A percentile compares a stretch with the other conserved stretches of the same genome.
Evolutionary conservation across 768 basidiomycete genomes (phyloP).

Genomic region (Russula sp.): DNA sequence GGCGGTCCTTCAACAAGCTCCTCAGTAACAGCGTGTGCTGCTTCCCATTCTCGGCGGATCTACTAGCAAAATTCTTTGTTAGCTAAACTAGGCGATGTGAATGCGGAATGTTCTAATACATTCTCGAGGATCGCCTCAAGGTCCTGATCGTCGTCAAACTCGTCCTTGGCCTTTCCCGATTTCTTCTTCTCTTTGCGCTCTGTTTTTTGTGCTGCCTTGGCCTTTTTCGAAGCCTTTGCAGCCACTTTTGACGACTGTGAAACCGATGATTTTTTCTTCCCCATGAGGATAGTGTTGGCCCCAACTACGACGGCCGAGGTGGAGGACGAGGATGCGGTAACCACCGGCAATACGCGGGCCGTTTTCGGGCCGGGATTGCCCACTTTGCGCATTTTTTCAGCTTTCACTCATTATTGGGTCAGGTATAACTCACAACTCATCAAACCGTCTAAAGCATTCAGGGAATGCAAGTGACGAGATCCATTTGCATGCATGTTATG

Average conservation of each 20-base stretch:
- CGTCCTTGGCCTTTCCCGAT: conserved; percentile 38
- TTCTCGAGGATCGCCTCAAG: conserved; percentile 78
- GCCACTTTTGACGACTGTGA: conserved; percentile 31
- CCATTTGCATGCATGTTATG: neutral
- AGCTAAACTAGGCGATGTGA: neutral
- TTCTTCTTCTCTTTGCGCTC: conserved; percentile 66
- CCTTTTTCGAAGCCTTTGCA: conserved; percentile 59
- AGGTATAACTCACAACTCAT: neutral
- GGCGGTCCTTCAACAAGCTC: conserved; percentile 80
- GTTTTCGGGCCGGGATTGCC: too few relatives aligned
- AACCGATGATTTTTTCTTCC: conserved; percentile 43
- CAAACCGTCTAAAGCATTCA: neutral
- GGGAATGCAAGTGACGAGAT: neutral
- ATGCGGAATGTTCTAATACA: conserved; percentile 34
- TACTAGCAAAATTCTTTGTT: conserved; percentile 33
- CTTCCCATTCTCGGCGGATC: conserved; percentile 81
- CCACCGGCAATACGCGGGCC: too few relatives aligned
- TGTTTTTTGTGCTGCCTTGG: conserved; percentile 56
- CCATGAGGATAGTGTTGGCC: conserved; percentile 30
- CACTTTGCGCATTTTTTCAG: too few relatives aligned
- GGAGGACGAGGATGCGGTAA: too few relatives aligned
- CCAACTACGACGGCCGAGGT: neutral
- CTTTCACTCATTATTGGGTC: neutral
- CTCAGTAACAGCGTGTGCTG: conserved; percentile 74
- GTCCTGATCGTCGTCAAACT: conserved; percentile 64